Base-by-base conservation (phyloP, 345 rosid genomes). In the Bruguiera gymnorhiza region DNA sequence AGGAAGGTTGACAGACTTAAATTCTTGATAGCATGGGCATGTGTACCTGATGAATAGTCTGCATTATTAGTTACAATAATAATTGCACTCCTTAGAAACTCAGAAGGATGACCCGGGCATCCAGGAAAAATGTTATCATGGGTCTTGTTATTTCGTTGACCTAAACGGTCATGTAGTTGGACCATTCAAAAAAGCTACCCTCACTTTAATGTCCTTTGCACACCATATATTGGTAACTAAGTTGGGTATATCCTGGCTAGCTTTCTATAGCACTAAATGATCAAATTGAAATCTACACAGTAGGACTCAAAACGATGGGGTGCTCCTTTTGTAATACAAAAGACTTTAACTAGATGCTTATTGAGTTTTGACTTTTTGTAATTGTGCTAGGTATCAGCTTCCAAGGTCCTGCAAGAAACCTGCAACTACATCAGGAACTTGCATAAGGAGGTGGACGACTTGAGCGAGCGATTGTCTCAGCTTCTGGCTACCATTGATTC, bases 341-440 rank as follows among this genome's bases (percentile, higher is more conserved):
- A 59, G 46, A 43, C 46, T n/a, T 23, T 55, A 2, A 69, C 32
- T 29, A 32, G 50, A 57, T 20, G 26, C 20, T 16, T 39, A 70
- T 30, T 63, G 21, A 43, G 21, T 15, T 58, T 58, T 69, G 29
- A 57, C 20, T 63, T 24, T 66, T 19, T 21, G 24, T 30, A 19
- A 20, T 13, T 60, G 46, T 8, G 65, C 70, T 27, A 94, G 98
- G 96, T 82, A 65, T 89, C 99, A 63, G 95, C 96, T 53, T 84
- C 99, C 3, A 94, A 83, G 79, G 97, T 94, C 58, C 82, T 94
- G 66, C 97, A 91, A 63, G 99, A 94, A 78, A 94, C 99, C 18
- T 94, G 99, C 88, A 88, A 88, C 78, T 89, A 94, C 76, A 91
- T 94, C 57, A 81, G 87, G 84, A 86, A 74, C 85, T 84, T 94